Base-by-base conservation (phyloP, 345 rosid species). In the Populus davidiana region DNA sequence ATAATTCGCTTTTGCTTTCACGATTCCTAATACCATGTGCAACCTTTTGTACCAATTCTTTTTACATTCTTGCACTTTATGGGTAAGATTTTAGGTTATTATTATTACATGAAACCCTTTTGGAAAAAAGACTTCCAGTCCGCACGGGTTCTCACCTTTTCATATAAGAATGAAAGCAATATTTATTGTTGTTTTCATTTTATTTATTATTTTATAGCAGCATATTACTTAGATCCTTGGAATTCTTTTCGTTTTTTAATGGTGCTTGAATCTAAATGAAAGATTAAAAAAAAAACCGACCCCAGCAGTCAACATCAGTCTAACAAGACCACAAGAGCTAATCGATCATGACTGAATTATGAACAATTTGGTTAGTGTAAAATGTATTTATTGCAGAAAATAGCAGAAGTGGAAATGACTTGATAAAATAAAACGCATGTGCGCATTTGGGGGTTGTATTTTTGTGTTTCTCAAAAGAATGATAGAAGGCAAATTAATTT, bases 1-100 rank as follows among this genome's bases (percentile, higher is more conserved):
- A 67, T 67, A 66, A 50, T 50, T 68, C 52, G 21, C 72, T 35
- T 76, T 74, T 49, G 70, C 72, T 76, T 68, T 52, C 73, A 50
- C 72, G 49, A 50, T 76, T 76, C n/a, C 52, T 76, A 52, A 67
- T 52, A 36, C 8, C 13, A 27, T 8, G 5, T 6, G 35, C 29
- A 43, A 43, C n/a, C 36, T 50, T 49, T 18, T 67, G 13, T 35
- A 7, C 43, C 63, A 29, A 16, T 20, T 50, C n/a, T n/a, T 25
- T 67, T 67, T 20, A 23, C 78, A 18, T 69, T 56, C 79, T 39
- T 69, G 68, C 63, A 49, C 71, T 75, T 66, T 35, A 5, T 44
- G 41, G 11, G 10, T 5, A 41, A 43, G 21, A 6, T 16, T 72
- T 35, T 54, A 21, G 25, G 47, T 72, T 72, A 31, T 52, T 20